These are phyloP conservation scores for Suhomyces faveliae DNA, from an alignment of 805 yeast genomes.

Conservation along the genomic window DNA sequence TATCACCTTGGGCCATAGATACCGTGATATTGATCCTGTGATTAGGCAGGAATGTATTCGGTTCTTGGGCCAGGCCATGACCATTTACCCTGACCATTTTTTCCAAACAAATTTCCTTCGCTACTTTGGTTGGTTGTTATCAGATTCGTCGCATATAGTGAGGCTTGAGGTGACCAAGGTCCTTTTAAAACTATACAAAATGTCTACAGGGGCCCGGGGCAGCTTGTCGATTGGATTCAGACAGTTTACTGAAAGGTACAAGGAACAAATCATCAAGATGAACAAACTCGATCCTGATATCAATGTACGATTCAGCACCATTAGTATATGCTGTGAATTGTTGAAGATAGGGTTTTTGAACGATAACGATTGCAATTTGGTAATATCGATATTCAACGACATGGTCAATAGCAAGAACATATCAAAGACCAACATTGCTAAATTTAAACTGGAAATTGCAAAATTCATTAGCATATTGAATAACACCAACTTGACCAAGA, in stretches of 20 bases:
- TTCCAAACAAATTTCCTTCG: conserved; percentile 68
- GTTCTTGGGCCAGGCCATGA: conserved; percentile 69
- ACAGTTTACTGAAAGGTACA: conserved; percentile 76
- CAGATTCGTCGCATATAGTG: conserved; percentile 64
- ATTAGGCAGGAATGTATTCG: conserved; percentile 70
- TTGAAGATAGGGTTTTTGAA: conserved; percentile 62
- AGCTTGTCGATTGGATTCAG: conserved; percentile 59
- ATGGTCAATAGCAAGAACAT: conserved; percentile 20
- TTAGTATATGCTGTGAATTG: conserved; percentile 54
- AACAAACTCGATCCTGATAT: conserved; percentile 43
- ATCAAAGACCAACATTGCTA: conserved; percentile 19
- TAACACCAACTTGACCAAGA: conserved; percentile 35
- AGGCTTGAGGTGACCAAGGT: conserved; percentile 63
- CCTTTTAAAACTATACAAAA: conserved; percentile 49
- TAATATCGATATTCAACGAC: conserved; percentile 26
- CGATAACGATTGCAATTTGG: conserved; percentile 44
- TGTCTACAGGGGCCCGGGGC: no score
- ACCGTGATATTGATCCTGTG: conserved; percentile 71
- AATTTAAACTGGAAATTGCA: conserved; percentile 47
- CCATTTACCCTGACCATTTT: conserved; percentile 66
- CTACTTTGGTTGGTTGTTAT: conserved; percentile 80
- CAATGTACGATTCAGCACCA: conserved; percentile 50
- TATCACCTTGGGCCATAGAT: conserved; percentile 69
- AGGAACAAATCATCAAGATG: conserved; percentile 64
- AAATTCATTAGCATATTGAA: conserved; percentile 51